Evolutionary conservation across 2,329 filamentous ascomycete genomes (phyloP).

Genomic region (Onygena corvina): DNA sequence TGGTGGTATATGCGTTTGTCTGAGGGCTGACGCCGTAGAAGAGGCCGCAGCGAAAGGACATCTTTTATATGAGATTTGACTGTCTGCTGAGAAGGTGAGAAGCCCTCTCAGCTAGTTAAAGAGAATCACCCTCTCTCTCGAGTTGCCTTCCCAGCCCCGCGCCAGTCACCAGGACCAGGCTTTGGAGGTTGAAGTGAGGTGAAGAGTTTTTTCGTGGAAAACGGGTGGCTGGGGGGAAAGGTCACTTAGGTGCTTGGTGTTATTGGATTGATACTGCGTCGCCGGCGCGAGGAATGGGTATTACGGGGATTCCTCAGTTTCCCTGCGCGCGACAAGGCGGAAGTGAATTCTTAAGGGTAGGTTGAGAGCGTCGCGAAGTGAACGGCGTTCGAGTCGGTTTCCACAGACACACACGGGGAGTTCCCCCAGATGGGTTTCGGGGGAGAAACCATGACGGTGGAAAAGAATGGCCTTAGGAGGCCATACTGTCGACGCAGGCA

Average conservation of each 20-base stretch:
- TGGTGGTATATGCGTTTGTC: constrained; percentile 4
- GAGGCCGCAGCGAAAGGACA: constrained; percentile 5
- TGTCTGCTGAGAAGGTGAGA: too few species aligned
- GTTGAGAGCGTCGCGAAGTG: not conserved
- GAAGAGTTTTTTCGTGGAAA: not conserved
- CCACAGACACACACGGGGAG: constrained; percentile 4
- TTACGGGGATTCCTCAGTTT: not conserved
- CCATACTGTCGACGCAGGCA: not conserved
- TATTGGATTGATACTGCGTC: not conserved
- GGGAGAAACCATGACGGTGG: constrained; percentile 1
- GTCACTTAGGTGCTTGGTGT: constrained; percentile 1
- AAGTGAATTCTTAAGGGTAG: not conserved
- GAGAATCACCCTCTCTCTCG: not conserved
- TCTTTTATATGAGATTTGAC: not conserved
- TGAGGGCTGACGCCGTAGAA: constrained; percentile 2
- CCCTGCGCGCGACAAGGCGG: not conserved
- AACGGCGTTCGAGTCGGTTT: not conserved
- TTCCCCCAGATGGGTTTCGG: constrained; percentile 4
- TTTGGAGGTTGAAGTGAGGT: not conserved
- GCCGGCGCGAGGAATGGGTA: not conserved
- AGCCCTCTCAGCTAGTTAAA: not conserved
- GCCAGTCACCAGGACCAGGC: not conserved
- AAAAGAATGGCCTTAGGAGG: constrained; percentile 1
- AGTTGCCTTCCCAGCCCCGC: not conserved
- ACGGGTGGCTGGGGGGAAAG: not conserved